Evolutionary conservation across 805 yeast genomes (phyloP), one percentile per base, ranked within the genome.

Genomic region (Kuraishia floccosa): DNA sequence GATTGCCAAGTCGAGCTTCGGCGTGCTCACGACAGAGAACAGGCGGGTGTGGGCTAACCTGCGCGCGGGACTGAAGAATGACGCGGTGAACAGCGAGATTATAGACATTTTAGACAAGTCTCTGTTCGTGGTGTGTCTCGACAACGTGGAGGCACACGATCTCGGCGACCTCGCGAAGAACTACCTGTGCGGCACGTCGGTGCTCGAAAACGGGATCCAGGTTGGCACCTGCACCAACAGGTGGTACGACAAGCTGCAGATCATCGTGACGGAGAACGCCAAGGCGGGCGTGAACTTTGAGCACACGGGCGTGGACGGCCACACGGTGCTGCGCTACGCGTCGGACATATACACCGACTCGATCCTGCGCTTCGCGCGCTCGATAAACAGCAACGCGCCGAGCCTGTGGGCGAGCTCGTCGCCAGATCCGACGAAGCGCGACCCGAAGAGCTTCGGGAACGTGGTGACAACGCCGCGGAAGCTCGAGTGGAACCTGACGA

Each of bases 271-370:
- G 4, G 73, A 76, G 50, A 84, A 86, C 52, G 94, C 93, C 16
- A 81, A 82, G 53, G 95, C 91, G 2, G 96, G 96, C 18, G 76
- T 86, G 41, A 86, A 87, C 52, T 86, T 86, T 49, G 96, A 86
- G 47, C 91, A 86, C 48, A 81, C 96, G 0, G 95, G 95, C 42
- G 93, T 86, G 17, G 96, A 86, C 55, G 96, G 96, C 34, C 96
- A 86, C 52, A 86, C 96, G 0, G 94, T 86, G 4, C 59, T 86
- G 41, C 59, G 96, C 39, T 79, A 81, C 59, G 94, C 85, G 10
- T 74, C 85, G 24, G 96, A 86, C 52, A 81, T 86, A 33, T 86
- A 86, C 50, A 86, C 96, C 0, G 96, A 86, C 50, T 79, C 94
- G 1, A 84, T 86, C 32, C 60, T 86, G 38, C 69, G 87, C 30